Base-by-base conservation (phyloP, 2,329 filamentous ascomycete genomes). In the Arthrobotrys iridis region DNA sequence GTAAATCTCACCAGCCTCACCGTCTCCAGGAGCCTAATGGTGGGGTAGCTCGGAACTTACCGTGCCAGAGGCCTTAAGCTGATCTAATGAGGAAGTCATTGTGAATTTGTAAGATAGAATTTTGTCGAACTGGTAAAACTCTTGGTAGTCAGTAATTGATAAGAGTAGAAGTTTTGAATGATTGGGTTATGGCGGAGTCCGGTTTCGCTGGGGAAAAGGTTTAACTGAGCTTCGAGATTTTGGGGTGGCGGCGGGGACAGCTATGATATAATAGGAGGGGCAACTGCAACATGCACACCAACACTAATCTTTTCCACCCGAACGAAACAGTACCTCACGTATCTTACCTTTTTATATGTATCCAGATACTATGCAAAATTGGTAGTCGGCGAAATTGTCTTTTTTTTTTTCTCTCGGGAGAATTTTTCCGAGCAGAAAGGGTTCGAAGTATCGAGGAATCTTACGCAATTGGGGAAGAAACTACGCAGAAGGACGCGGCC, bases 61-160 rank as follows among this genome's bases (percentile, higher is more conserved):
- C 82, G 95, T 99, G 90, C 95, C 95, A 83, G 91, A 85, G 86
- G 92, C 90, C 88, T 99, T 99, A 84, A 99, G 89, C 87, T 98
- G 93, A 81, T 98, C 95, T 81, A 99, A 91, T 84, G 93, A 92
- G 37, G 79, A 79, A 77, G 67, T 52, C 79, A 80, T 80, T n/a
- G 52, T 72, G 50, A 40, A 60, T 57, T 28, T 41, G 13, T 64
- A 35, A 22, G 18, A 20, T 46, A 35, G 45, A 28, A 57, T 48
- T 40, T 57, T 66, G 46, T 35, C 22, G 52, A 52, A 45, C 24
- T 35, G 4, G 26, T 46, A 65, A 58, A 43, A 13, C 20, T 52
- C 40, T 40, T 4, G 30, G 24, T 24, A 37, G 50, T 55, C 20
- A 40, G 41, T 26, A 35, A 57, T 33, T 43, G 35, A 46, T 18